Percentiles rank a stretch among this genome's conserved stretches.
Evolutionary conservation across 1,284 basidiomycete genomes (phyloP).

Genomic region (Marasmius sp.): DNA sequence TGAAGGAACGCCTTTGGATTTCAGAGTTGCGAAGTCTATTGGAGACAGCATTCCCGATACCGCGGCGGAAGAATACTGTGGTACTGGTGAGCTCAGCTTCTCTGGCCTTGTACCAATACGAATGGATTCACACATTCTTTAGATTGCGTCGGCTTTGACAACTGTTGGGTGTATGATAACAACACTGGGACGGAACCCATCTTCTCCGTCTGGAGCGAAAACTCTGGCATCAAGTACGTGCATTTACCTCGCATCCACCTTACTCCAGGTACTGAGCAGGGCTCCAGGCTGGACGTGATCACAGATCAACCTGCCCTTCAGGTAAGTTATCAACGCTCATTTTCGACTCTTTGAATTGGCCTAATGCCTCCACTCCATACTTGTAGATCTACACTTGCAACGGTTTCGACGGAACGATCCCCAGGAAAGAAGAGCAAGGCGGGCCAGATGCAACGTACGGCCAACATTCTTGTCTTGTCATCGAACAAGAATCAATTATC

Average conservation of each 20-base stretch:
- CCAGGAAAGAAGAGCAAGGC: constrained; percentile 44
- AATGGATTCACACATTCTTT: not conserved
- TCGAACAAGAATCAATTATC: constrained; percentile 49
- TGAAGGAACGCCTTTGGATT: constrained; percentile 42
- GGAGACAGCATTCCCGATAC: constrained; percentile 37
- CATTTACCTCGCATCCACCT: not conserved
- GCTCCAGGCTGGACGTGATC: constrained; percentile 38
- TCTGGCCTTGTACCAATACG: too few species aligned
- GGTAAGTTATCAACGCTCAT: constrained; percentile 19
- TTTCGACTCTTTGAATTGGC: not conserved
- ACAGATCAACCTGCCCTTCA: constrained; percentile 47
- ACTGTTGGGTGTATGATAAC: constrained; percentile 45
- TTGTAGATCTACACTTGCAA: constrained; percentile 50
- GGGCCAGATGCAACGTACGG: constrained; percentile 35
- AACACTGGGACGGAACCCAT: constrained; percentile 27
- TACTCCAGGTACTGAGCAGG: not conserved
- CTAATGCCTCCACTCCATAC: not conserved
- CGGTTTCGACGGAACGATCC: constrained; percentile 37
- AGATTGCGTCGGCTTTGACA: constrained; percentile 47
- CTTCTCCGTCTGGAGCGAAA: constrained; percentile 42
- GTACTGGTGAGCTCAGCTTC: constrained; percentile 31
- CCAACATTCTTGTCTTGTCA: constrained; percentile 45
- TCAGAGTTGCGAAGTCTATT: constrained; percentile 41
- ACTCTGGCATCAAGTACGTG: constrained; percentile 45
- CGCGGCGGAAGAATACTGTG: constrained; percentile 35